Conservation (phyloP, 78 protist species). For the Dictyostelium capitatum region DNA sequence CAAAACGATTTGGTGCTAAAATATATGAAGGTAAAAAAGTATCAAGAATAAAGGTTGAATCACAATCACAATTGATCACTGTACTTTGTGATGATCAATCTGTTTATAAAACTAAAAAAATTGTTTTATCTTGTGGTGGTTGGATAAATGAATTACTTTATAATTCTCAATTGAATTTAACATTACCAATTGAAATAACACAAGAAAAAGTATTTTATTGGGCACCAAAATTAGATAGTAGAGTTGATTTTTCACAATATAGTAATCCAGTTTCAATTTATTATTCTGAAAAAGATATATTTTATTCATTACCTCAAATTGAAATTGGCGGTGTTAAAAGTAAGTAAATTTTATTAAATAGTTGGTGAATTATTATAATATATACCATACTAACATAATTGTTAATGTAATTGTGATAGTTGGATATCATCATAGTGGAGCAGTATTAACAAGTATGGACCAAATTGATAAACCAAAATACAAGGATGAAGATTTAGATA, state of each 20-base stretch:
- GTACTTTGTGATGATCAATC: constrained; percentile 31
- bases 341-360: neutral
- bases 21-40: constrained; percentile 25
- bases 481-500: constrained; percentile 6
- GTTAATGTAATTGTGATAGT: no score
- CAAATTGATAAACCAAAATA: neutral
- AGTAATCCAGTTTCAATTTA: constrained; percentile 60
- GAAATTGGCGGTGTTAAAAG: constrained; percentile 59
- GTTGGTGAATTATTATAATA: no score
- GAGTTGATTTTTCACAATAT: constrained; percentile 38
- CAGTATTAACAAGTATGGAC: constrained; percentile 27
- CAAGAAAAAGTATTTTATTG: constrained; percentile 62
- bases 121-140: constrained; percentile 70
- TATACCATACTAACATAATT: no score
- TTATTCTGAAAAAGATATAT: neutral
- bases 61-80: constrained; percentile 19
- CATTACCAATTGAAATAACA: constrained; percentile 19
- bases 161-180: constrained; percentile 44
- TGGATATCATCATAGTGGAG: constrained; percentile 55
- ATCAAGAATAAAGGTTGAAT: constrained; percentile 20
- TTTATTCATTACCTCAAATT: constrained; percentile 69
- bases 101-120: constrained; percentile 34
- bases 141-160: constrained; percentile 51
- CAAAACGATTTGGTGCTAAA: constrained; percentile 56
- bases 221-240: neutral